Percentiles rank a stretch among this genome's conserved stretches.
These are phyloP conservation scores for Dothiorella sarmentorum DNA, from an alignment of 2,329 filamentous ascomycete genomes.

Conservation along the genomic window DNA sequence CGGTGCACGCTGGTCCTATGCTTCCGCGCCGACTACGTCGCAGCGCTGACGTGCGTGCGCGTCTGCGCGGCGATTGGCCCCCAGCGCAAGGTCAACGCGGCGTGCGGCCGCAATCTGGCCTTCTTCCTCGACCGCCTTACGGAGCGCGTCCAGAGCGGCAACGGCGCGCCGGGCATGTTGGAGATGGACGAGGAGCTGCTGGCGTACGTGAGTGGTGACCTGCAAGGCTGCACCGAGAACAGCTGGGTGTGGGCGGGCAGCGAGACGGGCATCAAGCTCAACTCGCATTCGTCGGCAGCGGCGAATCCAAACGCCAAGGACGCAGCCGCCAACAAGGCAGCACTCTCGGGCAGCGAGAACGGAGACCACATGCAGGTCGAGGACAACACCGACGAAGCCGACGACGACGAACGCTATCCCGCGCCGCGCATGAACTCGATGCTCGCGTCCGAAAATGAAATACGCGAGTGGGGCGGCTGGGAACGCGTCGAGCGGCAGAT, in stretches of 20 bases:
- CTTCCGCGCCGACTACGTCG: conserved; percentile 67
- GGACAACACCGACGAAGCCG: no score
- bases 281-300: conserved; percentile 3
- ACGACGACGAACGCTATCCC: conserved; percentile 34
- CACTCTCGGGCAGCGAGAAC: conserved; percentile 26
- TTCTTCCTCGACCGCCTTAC: conserved; percentile 74
- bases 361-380: conserved; percentile 29
- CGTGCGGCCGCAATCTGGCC: conserved; percentile 75
- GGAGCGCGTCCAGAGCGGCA: conserved; percentile 49
- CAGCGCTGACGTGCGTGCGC: conserved; percentile 69
- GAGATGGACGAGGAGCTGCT: conserved; percentile 82
- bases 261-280: conserved; percentile 40
- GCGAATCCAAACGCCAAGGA: conserved; percentile 12
- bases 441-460: conserved; percentile 55
- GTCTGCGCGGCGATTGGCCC: conserved; percentile 68
- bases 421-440: conserved; percentile 49
- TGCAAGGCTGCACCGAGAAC: conserved; percentile 73
- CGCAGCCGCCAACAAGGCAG: not conserved
- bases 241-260: conserved; percentile 74
- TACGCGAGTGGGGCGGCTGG: conserved; percentile 77
- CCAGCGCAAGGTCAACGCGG: conserved; percentile 67
- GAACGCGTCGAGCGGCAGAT: conserved; percentile 65
- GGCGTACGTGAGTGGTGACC: conserved; percentile 79
- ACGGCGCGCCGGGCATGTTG: conserved; percentile 38
- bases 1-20: conserved; percentile 78